Base-by-base conservation (phyloP, 306 rosid species). In the Cicer bijugum region DNA sequence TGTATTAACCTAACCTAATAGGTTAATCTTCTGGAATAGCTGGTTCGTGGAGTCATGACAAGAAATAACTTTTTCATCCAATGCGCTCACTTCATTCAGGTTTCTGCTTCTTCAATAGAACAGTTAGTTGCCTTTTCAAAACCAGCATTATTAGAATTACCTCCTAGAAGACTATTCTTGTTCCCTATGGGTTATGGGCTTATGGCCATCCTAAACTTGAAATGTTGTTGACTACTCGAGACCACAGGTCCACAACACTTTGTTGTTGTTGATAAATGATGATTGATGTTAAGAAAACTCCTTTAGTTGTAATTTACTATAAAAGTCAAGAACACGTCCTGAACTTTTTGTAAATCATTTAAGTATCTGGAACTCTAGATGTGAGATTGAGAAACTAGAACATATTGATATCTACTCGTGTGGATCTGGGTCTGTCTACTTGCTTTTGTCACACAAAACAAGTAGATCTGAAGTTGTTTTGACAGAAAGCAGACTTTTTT, bases 151-250 rank as follows among this genome's bases (percentile, higher is more conserved):
- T 9, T 53, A 55, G 61, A 19, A 55, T 9, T 59, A 59, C 66
- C 44, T 59, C 44, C 66, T 2, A 33, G 44, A 59, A 59, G 43
- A 37, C 43, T 37, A 61, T 61, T 61, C 19, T 14, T 61, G 67
- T 61, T 15, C 38, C 23, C 47, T 38, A 39, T 61, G 28, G 28
- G 67, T 61, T 23, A 28, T 28, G 35, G 35, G 35, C 35, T 28
- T 28, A 14, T 61, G 67, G 46, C 67, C 46, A 37, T 59, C 9
- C 43, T 59, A 12, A 12, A 14, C 43, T 38, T 61, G 46, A 62
- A 62, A 39, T 15, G 28, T 39, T 62, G 47, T 57, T 42, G 12
- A 23, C 35, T 28, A 28, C 35, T 3, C 0, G 5, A 28, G 35
- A 28, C 42, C 64, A 57, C 40, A 23, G 33, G 8, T 28, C 40